Evolutionary conservation across 306 rosid genomes (phyloP), one percentile per base, ranked within the genome.

Genomic region (Macrotyloma uniflorum): DNA sequence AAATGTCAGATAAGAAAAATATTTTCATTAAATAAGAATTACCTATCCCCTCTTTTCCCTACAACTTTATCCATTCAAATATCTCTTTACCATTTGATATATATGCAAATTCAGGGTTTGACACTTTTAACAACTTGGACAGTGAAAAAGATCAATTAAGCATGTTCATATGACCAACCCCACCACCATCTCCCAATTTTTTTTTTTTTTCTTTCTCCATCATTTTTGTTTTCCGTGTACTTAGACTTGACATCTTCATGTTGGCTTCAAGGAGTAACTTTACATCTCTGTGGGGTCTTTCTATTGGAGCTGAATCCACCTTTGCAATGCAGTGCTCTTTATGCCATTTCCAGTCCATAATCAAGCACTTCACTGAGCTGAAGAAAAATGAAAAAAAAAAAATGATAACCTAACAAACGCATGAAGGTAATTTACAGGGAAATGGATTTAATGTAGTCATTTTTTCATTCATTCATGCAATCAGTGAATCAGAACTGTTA

Each of bases 281-380:
- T 68, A 83, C 86, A 33, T 75, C 26, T 76, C 5, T 5, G 50
- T 40, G 9, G 22, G 76, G 16, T 26, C 32, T 70, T 47, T 57
- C 49, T 16, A 55, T 26, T 70, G 73, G 54, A n/a, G 79, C 3
- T 36, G 69, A 84, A 84, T 18, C 64, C 46, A 36, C 64, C 1
- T 24, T 5, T 11, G 74, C 55, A 77, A 45, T 58, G 72, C 88
- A 84, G 0, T 77, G 43, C 33, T 24, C 20, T 72, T 84, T 84
- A 67, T 84, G 88, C 85, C 80, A 77, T 77, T 18, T 30, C 85
- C 88, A 80, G 6, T 84, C 68, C 30, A 11, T 61, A 23, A 84
- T 80, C 51, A 84, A 72, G 58, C 88, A 84, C 45, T 67, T 84
- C 15, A 28, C 10, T 6, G 85, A 84, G 70, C 88, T 84, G 85